Base-by-base conservation (phyloP, 192 early-diverging fungal genomes). In the Chytriomyces hyalinus region DNA sequence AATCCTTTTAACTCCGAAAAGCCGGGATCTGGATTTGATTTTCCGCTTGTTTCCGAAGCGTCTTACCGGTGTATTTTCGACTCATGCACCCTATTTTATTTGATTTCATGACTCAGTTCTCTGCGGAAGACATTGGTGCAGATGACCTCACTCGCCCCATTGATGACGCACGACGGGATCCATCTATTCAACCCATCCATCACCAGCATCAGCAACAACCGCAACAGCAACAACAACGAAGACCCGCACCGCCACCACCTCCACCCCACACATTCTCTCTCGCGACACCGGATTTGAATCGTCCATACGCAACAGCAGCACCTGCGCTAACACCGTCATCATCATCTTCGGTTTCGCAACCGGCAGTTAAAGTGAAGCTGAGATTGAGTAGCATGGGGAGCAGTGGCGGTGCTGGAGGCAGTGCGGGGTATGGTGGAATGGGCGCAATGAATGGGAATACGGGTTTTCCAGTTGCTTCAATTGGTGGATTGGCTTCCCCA, bases 41-140 rank as follows among this genome's bases (percentile, higher is more conserved):
- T 36, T 36, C 36, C 36, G 1, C 1, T 36, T 36, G 36, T 36
- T 36, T 36, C 4, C 36, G 36, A 36, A 36, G 36, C 36, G 36
- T 36, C 36, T 36, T 36, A 36, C 36, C 36, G 3, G 36, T 36
- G 36, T 36, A 4, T 36, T 26, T 36, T 36, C 36, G 36, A 36
- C 36, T 36, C 3, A 36, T 36, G 3, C 36, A 2, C 36, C 36
- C 36, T 36, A 2, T 36, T 36, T 36, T 36, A 36, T 36, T 36
- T 36, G 36, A 36, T 36, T 36, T 36, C 36, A 36, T 36, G 36
- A 51, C 20, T 53, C 20, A 70, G 68, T 70, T 53, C 49, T 48
- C 68, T 11, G 68, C 68, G 8, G 49, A 57, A 70, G 68, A 70
- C 8, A n/a, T 70, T 43, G 68, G 68, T 15, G 68, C 68, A 48